Evolutionary conservation across 768 basidiomycete species (phyloP).

Genomic region (Collybiopsis confluens): DNA sequence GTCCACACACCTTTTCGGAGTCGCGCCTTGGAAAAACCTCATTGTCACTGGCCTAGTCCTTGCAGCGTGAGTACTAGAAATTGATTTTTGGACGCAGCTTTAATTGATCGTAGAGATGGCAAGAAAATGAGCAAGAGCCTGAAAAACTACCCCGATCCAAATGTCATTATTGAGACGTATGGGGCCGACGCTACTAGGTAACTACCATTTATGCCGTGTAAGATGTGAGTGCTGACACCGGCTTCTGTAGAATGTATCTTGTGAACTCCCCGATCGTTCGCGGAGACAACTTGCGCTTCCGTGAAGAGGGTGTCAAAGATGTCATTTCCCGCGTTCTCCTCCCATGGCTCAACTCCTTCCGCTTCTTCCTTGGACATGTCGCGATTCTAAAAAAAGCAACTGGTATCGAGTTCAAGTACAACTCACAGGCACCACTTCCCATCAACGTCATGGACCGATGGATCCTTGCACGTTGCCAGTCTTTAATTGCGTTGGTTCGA

Average conservation of each 20-base stretch:
- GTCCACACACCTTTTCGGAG: constrained; percentile 91
- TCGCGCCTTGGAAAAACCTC: constrained; percentile 96
- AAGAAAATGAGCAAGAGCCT: constrained; percentile 99
- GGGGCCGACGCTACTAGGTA: constrained; percentile 95
- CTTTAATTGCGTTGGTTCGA: constrained; percentile 85
- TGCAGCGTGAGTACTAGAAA: constrained; percentile 62
- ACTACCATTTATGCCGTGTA: constrained; percentile 2
- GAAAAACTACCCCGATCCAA: constrained; percentile 96
- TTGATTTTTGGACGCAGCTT: not conserved
- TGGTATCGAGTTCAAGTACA: constrained; percentile 77
- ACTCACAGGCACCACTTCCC: constrained; percentile 78
- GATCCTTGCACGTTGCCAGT: constrained; percentile 98
- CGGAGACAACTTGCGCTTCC: constrained; percentile 95
- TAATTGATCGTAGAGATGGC: constrained; percentile 61
- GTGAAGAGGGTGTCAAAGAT: constrained; percentile 96
- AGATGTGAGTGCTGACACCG: not conserved
- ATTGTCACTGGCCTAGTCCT: constrained; percentile 95
- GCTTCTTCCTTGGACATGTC: constrained; percentile 97
- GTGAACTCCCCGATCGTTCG: constrained; percentile 99
- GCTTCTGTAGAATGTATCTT: constrained; percentile 76
- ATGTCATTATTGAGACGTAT: constrained; percentile 81
- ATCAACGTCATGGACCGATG: constrained; percentile 98
- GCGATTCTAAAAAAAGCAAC: constrained; percentile 79
- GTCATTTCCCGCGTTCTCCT: constrained; percentile 94
- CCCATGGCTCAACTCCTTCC: constrained; percentile 98